Evolutionary conservation across 805 yeast genomes (phyloP).

Genomic region (Starmerella asiatica): DNA sequence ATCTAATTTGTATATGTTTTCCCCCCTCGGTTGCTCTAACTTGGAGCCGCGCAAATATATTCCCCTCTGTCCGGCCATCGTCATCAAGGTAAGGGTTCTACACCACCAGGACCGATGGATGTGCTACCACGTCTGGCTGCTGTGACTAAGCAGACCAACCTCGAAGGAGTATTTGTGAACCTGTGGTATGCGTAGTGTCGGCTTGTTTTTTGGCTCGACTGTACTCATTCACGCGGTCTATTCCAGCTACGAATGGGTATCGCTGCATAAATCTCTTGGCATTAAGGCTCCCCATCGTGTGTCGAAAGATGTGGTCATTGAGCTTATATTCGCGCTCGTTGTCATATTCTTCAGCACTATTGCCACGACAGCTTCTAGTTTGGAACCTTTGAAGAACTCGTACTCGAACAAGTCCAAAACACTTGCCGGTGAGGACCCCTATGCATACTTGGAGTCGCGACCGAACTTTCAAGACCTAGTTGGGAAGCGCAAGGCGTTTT

Average conservation of each 20-base stretch:
- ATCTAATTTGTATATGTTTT: too few species aligned
- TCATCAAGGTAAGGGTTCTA: too few species aligned
- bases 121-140: too few species aligned
- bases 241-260: slow-evolving; percentile 15
- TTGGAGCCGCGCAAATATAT: too few species aligned
- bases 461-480: slow-evolving; percentile 40
- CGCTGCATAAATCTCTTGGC: slow-evolving; percentile 3
- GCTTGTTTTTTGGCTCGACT: slow-evolving; percentile 4
- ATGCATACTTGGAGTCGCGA: slow-evolving; percentile 37
- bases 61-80: too few species aligned
- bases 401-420: slow-evolving; percentile 39
- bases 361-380: slow-evolving; percentile 25
- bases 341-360: slow-evolving; percentile 30
- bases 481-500: slow-evolving; percentile 34
- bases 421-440: slow-evolving; percentile 36
- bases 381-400: slow-evolving; percentile 38
- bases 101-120: too few species aligned
- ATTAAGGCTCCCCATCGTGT: neutral
- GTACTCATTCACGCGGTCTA: slow-evolving; percentile 13
- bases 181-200: too few species aligned
- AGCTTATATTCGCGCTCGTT: slow-evolving; percentile 37
- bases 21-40: too few species aligned
- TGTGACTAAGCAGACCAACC: too few species aligned
- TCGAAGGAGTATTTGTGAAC: too few species aligned
- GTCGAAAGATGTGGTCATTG: slow-evolving; percentile 33